phyloP scores from a whole-genome alignment of 352 stramenopile species.

The Stephanocyclus meneghinianus region DNA sequence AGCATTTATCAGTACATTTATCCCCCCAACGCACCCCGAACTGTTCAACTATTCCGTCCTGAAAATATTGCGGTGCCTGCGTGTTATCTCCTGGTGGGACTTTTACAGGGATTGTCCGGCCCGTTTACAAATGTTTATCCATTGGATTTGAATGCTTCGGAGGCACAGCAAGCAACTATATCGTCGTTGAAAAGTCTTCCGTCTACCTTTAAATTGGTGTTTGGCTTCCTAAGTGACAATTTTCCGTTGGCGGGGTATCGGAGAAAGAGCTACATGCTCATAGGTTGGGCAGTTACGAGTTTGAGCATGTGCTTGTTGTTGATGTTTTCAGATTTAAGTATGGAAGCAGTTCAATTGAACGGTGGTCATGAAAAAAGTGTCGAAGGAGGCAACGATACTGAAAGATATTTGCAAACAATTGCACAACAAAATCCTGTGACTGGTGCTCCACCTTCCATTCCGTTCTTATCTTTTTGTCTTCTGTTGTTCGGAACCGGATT shows the following conservation, averaged over 20 bases:
- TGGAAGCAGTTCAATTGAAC: conserved; percentile 31
- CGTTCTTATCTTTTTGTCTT: conserved; percentile 56
- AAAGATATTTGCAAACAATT: conserved; percentile 28
- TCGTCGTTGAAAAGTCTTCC: conserved; percentile 49
- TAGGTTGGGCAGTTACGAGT: conserved; percentile 66
- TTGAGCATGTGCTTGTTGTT: conserved; percentile 58
- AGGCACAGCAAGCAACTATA: conserved; percentile 78
- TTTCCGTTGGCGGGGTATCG: conserved; percentile 66
- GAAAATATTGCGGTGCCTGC: conserved; percentile 80
- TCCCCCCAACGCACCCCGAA: conserved; percentile 63
- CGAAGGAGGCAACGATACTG: conserved; percentile 13
- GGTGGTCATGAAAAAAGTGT: conserved; percentile 9
- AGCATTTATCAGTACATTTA: conserved; percentile 56
- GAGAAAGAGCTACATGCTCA: conserved; percentile 78
- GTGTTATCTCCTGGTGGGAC: conserved; percentile 76
- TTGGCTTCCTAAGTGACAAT: conserved; percentile 79
- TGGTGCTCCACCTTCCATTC: conserved; percentile 60
- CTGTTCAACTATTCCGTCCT: conserved; percentile 71
- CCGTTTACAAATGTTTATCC: conserved; percentile 80
- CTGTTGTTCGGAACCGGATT: conserved; percentile 75
- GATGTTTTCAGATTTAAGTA: conserved; percentile 58
- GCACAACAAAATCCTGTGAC: background rate
- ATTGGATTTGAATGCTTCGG: conserved; percentile 71
- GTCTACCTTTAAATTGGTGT: conserved; percentile 70
- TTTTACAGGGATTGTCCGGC: conserved; percentile 70